A percentile compares a stretch with the other conserved stretches of the same genome.
phyloP scores from a whole-genome alignment of 768 basidiomycete species.

The Suillus americanus region DNA sequence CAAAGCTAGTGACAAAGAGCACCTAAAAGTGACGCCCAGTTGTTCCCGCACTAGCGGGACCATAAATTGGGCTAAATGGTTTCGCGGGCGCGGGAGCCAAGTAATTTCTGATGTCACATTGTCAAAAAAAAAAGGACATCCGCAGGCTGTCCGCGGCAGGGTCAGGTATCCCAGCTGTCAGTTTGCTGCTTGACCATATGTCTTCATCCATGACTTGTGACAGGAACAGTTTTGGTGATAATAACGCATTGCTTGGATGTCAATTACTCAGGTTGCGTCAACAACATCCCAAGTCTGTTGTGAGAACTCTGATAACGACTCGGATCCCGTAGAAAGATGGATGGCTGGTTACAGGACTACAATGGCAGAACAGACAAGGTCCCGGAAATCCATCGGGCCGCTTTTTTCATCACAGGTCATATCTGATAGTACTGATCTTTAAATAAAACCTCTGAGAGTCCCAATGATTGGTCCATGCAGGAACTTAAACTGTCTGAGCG shows the following conservation, averaged over 20 bases:
- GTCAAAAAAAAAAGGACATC: background rate
- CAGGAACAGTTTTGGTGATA: background rate
- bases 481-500: no score
- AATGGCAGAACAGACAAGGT: no score
- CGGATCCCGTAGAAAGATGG: no score
- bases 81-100: conserved; percentile 1
- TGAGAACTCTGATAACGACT: no score
- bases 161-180: background rate
- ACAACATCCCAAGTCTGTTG: no score
- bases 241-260: background rate
- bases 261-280: background rate
- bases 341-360: no score
- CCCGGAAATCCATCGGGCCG: no score
- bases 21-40: conserved; percentile 12
- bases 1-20: conserved; percentile 15
- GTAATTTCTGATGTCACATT: background rate
- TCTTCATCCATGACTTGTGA: background rate
- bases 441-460: background rate
- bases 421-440: no score
- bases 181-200: background rate
- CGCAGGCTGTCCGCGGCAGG: background rate
- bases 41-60: conserved; percentile 6
- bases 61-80: conserved; percentile 1
- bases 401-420: no score
- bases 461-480: no score